phyloP scores from a whole-genome alignment of 129 eudicot species.

The sunflower (Helianthus annuus) region HanXRQr2.0-SUNRISE NC_035436.2:44535391-44535890 shows the following conservation, averaged over 20 bases:
- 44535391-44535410: constrained; percentile 50
- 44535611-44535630: constrained; percentile 39
- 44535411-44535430: constrained; percentile 40
- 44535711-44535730: too few relatives aligned
- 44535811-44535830: too few relatives aligned
- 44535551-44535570: constrained; percentile 51
- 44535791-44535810: too few relatives aligned
- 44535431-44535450: constrained; percentile 47
- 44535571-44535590: constrained; percentile 58
- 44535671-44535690: too few relatives aligned
- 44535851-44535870: too few relatives aligned
- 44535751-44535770: too few relatives aligned
- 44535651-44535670: constrained; percentile 5
- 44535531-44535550: constrained; percentile 40
- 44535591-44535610: constrained; percentile 57
- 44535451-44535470: constrained; percentile 55
- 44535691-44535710: too few relatives aligned
- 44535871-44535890: too few relatives aligned
- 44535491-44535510: constrained; percentile 66
- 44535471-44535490: constrained; percentile 73
- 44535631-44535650: constrained; percentile 47
- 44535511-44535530: constrained; percentile 61
- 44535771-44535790: too few relatives aligned
- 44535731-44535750: too few relatives aligned
- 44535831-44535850: too few relatives aligned